Conservation (phyloP, 495 filamentous ascomycete species). For the Entonaema liquescens region DNA sequence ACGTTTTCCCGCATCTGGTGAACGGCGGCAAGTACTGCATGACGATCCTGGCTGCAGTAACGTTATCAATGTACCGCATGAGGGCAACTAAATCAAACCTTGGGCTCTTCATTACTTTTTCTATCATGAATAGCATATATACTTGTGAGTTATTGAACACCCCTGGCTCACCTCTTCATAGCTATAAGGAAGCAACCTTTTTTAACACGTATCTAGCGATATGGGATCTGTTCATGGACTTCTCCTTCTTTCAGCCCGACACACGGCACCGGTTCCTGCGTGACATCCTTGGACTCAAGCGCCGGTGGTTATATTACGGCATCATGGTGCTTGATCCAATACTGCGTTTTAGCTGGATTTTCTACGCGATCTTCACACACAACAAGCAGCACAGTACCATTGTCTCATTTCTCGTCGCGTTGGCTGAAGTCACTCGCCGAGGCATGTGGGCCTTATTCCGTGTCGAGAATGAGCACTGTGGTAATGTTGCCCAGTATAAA, state of each 20-base stretch:
- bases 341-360: slow-evolving; percentile 95
- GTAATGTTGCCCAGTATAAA: slow-evolving; percentile 84
- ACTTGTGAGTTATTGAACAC: slow-evolving; percentile 62
- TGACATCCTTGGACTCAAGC: slow-evolving; percentile 80
- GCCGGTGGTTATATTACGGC: slow-evolving; percentile 79
- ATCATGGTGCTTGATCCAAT: slow-evolving; percentile 87
- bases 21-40: slow-evolving; percentile 93
- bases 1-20: slow-evolving; percentile 89
- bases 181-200: not conserved
- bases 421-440: slow-evolving; percentile 81
- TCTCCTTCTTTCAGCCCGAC: slow-evolving; percentile 81
- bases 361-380: slow-evolving; percentile 83
- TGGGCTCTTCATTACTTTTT: slow-evolving; percentile 79
- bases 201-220: slow-evolving; percentile 58
- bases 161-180: not conserved
- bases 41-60: slow-evolving; percentile 80
- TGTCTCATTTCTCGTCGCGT: slow-evolving; percentile 75
- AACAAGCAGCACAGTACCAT: slow-evolving; percentile 83
- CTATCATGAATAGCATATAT: slow-evolving; percentile 81
- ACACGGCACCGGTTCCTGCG: slow-evolving; percentile 75
- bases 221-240: slow-evolving; percentile 99
- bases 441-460: slow-evolving; percentile 92
- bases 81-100: slow-evolving; percentile 61
- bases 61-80: slow-evolving; percentile 83
- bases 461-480: slow-evolving; percentile 96